Percentiles rank a stretch among this genome's conserved stretches.
Evolutionary conservation across 2,329 filamentous ascomycete species (phyloP).

Genomic region (Clonostachys byssicola): DNA sequence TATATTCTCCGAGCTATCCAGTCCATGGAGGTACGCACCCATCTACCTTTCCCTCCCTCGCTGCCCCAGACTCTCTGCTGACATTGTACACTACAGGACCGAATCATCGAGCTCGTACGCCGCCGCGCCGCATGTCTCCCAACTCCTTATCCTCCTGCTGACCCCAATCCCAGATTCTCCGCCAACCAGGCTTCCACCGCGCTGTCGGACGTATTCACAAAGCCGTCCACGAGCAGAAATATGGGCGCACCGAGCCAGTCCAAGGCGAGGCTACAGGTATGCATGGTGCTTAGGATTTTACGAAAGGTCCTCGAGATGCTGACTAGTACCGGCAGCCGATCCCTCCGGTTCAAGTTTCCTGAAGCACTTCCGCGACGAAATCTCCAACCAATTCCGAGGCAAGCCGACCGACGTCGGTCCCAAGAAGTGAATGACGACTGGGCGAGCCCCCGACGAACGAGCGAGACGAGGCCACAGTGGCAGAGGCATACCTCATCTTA

Average conservation of each 20-base stretch:
- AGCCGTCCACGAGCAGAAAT: constrained; percentile 38
- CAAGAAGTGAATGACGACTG: not conserved
- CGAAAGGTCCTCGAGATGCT: not conserved
- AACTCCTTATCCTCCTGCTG: not conserved
- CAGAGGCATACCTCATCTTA: too few species aligned
- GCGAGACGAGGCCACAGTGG: too few species aligned
- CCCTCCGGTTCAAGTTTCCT: constrained; percentile 24
- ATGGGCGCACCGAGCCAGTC: constrained; percentile 45
- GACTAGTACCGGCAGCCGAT: not conserved
- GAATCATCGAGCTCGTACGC: constrained; percentile 23
- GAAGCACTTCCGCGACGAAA: constrained; percentile 43
- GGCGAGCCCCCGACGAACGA: too few species aligned
- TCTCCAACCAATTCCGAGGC: constrained; percentile 44
- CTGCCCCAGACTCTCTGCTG: not conserved
- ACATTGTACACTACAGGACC: constrained; percentile 16
- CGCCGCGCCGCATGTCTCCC: not conserved
- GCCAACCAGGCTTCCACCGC: constrained; percentile 45
- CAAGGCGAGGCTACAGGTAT: constrained; percentile 48
- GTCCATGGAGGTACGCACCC: constrained; percentile 21
- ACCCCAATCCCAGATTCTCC: constrained; percentile 34
- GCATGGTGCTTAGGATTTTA: not conserved
- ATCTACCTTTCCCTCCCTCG: not conserved
- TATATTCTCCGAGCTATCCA: constrained; percentile 25
- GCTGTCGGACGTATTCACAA: constrained; percentile 48
- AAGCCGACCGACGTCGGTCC: constrained; percentile 8